phyloP scores from a whole-genome alignment of 2,329 filamentous ascomycete genomes.

The Cercospora janseana region DNA sequence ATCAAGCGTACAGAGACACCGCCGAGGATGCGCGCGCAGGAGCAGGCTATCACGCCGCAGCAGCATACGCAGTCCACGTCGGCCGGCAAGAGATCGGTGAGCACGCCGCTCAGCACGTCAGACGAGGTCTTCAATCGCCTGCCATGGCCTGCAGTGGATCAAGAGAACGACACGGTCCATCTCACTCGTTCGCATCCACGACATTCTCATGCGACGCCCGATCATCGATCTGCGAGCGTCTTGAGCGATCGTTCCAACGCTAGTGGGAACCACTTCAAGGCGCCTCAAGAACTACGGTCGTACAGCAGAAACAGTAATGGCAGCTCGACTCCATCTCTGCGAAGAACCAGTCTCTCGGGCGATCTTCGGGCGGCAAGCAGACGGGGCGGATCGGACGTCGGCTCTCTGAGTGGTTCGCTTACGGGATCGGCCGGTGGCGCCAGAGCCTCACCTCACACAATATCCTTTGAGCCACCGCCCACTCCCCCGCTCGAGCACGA shows the following conservation, averaged over 20 bases:
- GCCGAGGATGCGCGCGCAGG: slow-evolving; percentile 41
- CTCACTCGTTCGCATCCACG: slow-evolving; percentile 42
- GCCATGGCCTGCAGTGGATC: slow-evolving; percentile 44
- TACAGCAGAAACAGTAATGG: slow-evolving; percentile 60
- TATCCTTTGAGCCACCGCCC: slow-evolving; percentile 44
- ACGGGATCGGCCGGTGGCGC: slow-evolving; percentile 42
- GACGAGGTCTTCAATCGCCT: slow-evolving; percentile 36
- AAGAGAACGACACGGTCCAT: slow-evolving; percentile 47
- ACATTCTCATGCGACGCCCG: slow-evolving; percentile 29
- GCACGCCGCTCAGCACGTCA: slow-evolving; percentile 36
- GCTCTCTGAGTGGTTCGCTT: slow-evolving; percentile 12
- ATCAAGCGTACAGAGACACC: slow-evolving; percentile 43
- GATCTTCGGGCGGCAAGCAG: slow-evolving; percentile 67
- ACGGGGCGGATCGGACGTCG: slow-evolving; percentile 48
- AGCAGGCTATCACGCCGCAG: slow-evolving; percentile 23
- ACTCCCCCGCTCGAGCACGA: slow-evolving; percentile 60
- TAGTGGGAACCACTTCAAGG: slow-evolving; percentile 42
- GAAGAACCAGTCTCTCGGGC: slow-evolving; percentile 69
- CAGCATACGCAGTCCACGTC: slow-evolving; percentile 10
- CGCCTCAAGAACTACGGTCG: slow-evolving; percentile 54
- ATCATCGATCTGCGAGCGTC: slow-evolving; percentile 42
- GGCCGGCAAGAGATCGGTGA: slow-evolving; percentile 18
- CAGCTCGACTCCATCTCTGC: slow-evolving; percentile 65
- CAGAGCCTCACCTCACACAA: slow-evolving; percentile 39
- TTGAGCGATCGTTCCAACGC: slow-evolving; percentile 47